Percentiles rank a stretch among this genome's conserved stretches.
Evolutionary conservation across 306 rosid genomes (phyloP).

Genomic region (Lithocarpus polystachyus): DNA sequence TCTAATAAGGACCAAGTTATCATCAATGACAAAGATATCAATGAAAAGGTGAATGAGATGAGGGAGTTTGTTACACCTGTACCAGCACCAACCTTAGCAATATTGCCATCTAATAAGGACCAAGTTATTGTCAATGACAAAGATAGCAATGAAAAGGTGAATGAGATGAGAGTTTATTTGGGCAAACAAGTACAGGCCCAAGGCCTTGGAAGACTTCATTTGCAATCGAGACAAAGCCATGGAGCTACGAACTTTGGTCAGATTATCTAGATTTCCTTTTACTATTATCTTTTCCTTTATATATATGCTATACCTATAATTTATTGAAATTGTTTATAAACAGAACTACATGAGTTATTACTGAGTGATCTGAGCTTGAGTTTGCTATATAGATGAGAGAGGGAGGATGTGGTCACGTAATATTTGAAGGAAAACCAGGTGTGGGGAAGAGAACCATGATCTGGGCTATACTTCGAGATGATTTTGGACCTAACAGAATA

Average conservation of each 20-base stretch:
- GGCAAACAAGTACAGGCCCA: constrained; percentile 69
- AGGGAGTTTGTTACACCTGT: background rate
- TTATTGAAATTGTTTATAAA: too few relatives aligned
- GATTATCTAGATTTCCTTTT: background rate
- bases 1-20: background rate
- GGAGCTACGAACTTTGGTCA: constrained; percentile 49
- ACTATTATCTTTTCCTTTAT: too few relatives aligned
- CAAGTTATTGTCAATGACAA: background rate
- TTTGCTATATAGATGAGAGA: constrained; percentile 33
- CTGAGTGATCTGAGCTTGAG: background rate
- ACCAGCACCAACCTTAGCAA: background rate
- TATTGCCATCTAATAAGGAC: background rate
- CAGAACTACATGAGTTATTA: background rate
- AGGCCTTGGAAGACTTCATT: constrained; percentile 56
- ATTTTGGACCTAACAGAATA: constrained; percentile 44
- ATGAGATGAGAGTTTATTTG: constrained; percentile 33
- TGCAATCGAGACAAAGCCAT: constrained; percentile 55
- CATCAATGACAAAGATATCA: background rate
- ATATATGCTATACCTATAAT: background rate
- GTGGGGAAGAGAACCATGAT: constrained; percentile 91
- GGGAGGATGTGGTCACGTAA: constrained; percentile 55
- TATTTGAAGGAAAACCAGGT: constrained; percentile 79
- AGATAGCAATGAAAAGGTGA: background rate
- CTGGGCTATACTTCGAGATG: constrained; percentile 71
- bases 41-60: background rate